Evolutionary conservation across 371 early-diverging fungal genomes (phyloP).

Genomic region (Mucor plumbeus): DNA sequence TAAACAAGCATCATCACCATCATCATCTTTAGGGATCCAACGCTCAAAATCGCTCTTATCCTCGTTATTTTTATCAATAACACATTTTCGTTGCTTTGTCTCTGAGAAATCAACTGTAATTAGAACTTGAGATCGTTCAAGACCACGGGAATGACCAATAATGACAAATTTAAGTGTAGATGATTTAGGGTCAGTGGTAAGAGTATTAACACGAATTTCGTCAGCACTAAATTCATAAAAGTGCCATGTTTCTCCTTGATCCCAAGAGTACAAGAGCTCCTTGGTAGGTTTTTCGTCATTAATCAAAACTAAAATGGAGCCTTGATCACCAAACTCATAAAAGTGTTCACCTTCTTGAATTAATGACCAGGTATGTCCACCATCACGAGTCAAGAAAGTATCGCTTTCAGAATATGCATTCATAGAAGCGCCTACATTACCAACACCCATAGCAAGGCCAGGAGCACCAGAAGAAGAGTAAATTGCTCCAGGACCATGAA

Average conservation of each 20-base stretch:
- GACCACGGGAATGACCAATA: constrained; percentile 44
- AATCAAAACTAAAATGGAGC: constrained; percentile 70
- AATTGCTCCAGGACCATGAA: constrained; percentile 65
- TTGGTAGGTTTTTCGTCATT: constrained; percentile 78
- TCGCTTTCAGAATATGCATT: constrained; percentile 64
- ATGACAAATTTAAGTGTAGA: constrained; percentile 64
- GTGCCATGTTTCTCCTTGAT: constrained; percentile 75
- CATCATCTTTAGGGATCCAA: constrained; percentile 74
- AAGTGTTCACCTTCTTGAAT: constrained; percentile 61
- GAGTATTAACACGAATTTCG: constrained; percentile 49
- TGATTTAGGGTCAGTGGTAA: constrained; percentile 68
- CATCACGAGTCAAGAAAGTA: constrained; percentile 85
- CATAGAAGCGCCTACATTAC: constrained; percentile 80
- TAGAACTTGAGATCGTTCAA: constrained; percentile 35
- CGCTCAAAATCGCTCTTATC: constrained; percentile 77
- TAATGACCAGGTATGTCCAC: constrained; percentile 77
- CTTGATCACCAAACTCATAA: constrained; percentile 87
- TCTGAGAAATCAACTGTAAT: constrained; percentile 54
- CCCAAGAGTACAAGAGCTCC: constrained; percentile 66
- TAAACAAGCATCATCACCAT: constrained; percentile 50
- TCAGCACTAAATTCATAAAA: constrained; percentile 48
- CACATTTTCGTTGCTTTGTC: constrained; percentile 50
- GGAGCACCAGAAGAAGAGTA: constrained; percentile 79
- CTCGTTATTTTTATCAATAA: constrained; percentile 53
- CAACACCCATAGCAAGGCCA: constrained; percentile 90